A percentile compares a stretch with the other conserved stretches of the same genome.
Conservation (phyloP, 2,329 filamentous ascomycete genomes). For the Tolypocladium sp. region DNA sequence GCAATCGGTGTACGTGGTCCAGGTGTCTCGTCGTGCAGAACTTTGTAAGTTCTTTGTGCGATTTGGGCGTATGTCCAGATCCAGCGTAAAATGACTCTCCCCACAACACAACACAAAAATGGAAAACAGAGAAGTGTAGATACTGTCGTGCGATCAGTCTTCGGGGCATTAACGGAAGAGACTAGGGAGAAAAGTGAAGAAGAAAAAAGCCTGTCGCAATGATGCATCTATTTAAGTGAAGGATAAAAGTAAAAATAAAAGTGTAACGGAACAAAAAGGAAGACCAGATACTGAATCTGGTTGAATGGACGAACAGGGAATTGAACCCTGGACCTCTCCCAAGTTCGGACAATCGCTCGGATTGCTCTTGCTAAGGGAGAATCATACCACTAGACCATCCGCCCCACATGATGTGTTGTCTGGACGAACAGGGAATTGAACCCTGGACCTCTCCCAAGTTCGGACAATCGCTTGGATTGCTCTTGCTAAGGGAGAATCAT, state of each 20-base stretch:
- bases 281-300: background rate
- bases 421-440: conserved; percentile 25
- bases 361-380: conserved; percentile 19
- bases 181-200: background rate
- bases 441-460: conserved; percentile 22
- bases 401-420: conserved; percentile 8
- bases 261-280: conserved; percentile 5
- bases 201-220: background rate
- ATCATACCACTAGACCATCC: conserved; percentile 25
- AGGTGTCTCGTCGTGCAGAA: too few relatives aligned
- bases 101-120: too few relatives aligned
- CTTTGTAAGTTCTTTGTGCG: too few relatives aligned
- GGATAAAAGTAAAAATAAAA: background rate
- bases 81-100: too few relatives aligned
- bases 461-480: conserved; percentile 8
- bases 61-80: too few relatives aligned
- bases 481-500: conserved; percentile 23
- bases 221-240: background rate
- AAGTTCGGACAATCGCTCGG: conserved; percentile 9
- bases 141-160: too few relatives aligned
- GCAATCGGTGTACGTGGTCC: too few relatives aligned
- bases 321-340: conserved; percentile 24
- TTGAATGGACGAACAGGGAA: conserved; percentile 21
- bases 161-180: too few relatives aligned
- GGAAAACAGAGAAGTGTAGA: too few relatives aligned